These are phyloP conservation scores for Umbilicus rupestris DNA, from an alignment of 164 flowering plant species.

Conservation along the genomic window DNA sequence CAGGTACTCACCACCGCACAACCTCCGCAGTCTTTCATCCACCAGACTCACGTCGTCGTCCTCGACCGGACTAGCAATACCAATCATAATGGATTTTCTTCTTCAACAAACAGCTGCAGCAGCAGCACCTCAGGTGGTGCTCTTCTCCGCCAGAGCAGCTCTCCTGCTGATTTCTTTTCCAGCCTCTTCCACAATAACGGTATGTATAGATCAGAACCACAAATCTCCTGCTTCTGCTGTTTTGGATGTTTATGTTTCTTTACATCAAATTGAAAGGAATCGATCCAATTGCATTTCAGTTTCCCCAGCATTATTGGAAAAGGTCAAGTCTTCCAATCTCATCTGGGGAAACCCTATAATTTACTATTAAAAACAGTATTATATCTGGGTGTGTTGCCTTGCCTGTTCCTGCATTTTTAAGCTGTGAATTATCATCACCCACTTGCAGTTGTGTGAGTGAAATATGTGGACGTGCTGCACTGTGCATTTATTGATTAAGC, in stretches of 20 bases:
- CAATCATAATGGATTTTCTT: background rate
- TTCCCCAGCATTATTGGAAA: background rate
- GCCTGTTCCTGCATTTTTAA: background rate
- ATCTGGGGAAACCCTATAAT: background rate
- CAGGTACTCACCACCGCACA: background rate
- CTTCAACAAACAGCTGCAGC: background rate
- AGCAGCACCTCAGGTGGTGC: no score
- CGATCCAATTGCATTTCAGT: background rate
- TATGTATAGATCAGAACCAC: background rate
- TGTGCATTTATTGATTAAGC: background rate
- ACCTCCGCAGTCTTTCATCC: background rate
- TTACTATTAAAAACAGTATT: background rate
- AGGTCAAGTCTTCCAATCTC: background rate
- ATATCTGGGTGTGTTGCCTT: background rate
- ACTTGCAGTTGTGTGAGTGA: background rate
- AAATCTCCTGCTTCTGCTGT: background rate
- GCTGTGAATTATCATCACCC: background rate
- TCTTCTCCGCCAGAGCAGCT: conserved; percentile 3
- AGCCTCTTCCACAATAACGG: background rate
- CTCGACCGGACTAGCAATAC: no score
- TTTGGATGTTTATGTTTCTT: no score
- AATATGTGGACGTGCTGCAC: background rate
- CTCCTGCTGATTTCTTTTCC: background rate
- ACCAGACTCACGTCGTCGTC: no score
- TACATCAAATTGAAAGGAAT: background rate